A percentile compares a stretch with the other conserved stretches of the same genome.
Conservation (phyloP, 78 protist genomes). For the Protostelium mycophagum region DNA sequence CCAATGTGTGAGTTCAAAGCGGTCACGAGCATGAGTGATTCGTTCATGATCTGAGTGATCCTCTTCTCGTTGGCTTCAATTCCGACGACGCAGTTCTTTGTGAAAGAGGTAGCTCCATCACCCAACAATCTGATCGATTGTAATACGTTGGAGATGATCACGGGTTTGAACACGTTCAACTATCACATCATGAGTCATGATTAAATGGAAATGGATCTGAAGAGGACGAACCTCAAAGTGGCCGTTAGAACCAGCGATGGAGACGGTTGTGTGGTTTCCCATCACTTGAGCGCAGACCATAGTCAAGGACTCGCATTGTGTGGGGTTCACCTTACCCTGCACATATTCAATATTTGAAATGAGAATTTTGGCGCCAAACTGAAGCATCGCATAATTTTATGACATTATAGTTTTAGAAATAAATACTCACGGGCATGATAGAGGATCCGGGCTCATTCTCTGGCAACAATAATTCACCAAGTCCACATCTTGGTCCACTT, state of each 20-base stretch:
- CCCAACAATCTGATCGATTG: constrained; percentile 74
- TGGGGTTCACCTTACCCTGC: constrained; percentile 89
- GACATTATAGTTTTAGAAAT: constrained; percentile 70
- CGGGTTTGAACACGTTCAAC: constrained; percentile 94
- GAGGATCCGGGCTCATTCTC: constrained; percentile 94
- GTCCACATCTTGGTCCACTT: constrained; percentile 95
- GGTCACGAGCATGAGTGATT: constrained; percentile 94
- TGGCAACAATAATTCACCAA: constrained; percentile 86
- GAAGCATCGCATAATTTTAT: not conserved
- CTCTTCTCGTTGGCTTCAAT: constrained; percentile 69
- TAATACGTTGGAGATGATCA: constrained; percentile 79
- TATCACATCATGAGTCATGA: too few species aligned
- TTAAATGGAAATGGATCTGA: not conserved
- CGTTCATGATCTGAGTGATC: constrained; percentile 50
- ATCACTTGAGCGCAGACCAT: constrained; percentile 95
- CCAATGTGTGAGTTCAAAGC: constrained; percentile 95
- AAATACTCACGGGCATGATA: constrained; percentile 96
- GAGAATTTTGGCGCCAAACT: not conserved
- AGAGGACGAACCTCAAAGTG: constrained; percentile 64
- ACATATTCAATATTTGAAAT: not conserved
- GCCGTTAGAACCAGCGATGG: constrained; percentile 89
- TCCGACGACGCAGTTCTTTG: constrained; percentile 81
- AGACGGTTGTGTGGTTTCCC: constrained; percentile 88
- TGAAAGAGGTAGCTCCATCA: constrained; percentile 76
- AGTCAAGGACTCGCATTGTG: constrained; percentile 94